Conservation (phyloP, 805 yeast species). For the Cyberlindnera euphorbiiphila region DNA sequence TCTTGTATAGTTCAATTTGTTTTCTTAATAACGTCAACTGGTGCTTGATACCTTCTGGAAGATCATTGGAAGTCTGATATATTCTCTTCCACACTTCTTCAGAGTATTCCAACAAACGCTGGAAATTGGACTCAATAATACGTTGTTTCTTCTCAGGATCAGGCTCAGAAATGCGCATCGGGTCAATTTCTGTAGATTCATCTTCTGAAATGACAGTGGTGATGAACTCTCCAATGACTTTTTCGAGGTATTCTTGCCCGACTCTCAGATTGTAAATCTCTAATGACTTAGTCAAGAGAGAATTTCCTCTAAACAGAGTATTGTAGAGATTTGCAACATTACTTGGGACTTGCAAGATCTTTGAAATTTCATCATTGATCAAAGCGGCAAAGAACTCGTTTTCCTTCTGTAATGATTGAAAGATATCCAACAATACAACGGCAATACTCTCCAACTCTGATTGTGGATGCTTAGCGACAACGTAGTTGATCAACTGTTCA, state of each 20-base stretch:
- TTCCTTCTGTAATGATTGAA: slow-evolving; percentile 65
- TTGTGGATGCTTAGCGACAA: slow-evolving; percentile 27
- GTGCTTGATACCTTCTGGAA: slow-evolving; percentile 63
- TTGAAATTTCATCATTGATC: slow-evolving; percentile 58
- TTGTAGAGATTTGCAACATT: slow-evolving; percentile 42
- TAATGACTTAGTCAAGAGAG: slow-evolving; percentile 74
- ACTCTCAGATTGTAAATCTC: slow-evolving; percentile 72
- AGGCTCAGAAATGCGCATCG: slow-evolving; percentile 44
- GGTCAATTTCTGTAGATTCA: slow-evolving; percentile 73
- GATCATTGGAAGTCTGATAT: slow-evolving; percentile 61
- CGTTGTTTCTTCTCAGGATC: slow-evolving; percentile 35
- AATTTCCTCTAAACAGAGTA: slow-evolving; percentile 78
- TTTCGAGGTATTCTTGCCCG: slow-evolving; percentile 76
- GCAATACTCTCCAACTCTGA: slow-evolving; percentile 52
- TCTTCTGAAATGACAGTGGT: slow-evolving; percentile 47
- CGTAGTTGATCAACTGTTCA: slow-evolving; percentile 46
- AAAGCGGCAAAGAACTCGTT: slow-evolving; percentile 70
- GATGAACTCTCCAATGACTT: slow-evolving; percentile 68
- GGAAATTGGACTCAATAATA: slow-evolving; percentile 44
- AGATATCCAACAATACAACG: slow-evolving; percentile 62
- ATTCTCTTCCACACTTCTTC: slow-evolving; percentile 65
- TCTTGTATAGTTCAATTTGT: slow-evolving; percentile 59
- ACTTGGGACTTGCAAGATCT: slow-evolving; percentile 10
- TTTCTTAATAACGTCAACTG: slow-evolving; percentile 62
- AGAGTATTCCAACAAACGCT: slow-evolving; percentile 46